A percentile compares a stretch with the other conserved stretches of the same genome.
phyloP scores from a whole-genome alignment of 495 filamentous ascomycete species.

The Lepidopterella palustris region DNA sequence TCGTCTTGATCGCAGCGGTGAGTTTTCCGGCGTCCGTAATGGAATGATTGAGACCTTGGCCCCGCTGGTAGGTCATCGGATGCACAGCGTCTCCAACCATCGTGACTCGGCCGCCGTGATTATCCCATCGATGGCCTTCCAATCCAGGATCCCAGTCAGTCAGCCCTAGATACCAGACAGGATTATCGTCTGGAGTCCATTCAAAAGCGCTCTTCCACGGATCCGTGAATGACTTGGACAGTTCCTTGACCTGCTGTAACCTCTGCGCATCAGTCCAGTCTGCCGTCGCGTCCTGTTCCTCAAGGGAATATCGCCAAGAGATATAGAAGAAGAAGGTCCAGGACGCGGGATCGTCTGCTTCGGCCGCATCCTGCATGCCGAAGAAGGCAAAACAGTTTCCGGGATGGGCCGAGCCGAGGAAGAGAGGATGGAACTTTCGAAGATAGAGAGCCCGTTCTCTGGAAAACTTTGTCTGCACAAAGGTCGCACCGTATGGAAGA shows the following conservation, averaged over 20 bases:
- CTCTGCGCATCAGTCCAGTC: slow-evolving; percentile 23
- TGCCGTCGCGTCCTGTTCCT: slow-evolving; percentile 23
- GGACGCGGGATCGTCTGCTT: slow-evolving; percentile 12
- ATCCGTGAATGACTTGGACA: slow-evolving; percentile 23
- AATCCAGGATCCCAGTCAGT: slow-evolving; percentile 27
- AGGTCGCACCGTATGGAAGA: slow-evolving; percentile 23
- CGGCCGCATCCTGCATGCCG: slow-evolving; percentile 27
- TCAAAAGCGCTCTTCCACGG: slow-evolving; percentile 27
- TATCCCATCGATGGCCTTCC: slow-evolving; percentile 38
- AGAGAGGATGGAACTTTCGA: slow-evolving; percentile 28
- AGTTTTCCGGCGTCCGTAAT: slow-evolving; percentile 41
- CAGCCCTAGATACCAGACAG: slow-evolving; percentile 22
- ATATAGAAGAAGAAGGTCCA: slow-evolving; percentile 32
- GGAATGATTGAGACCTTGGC: slow-evolving; percentile 46
- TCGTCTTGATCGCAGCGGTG: slow-evolving; percentile 24
- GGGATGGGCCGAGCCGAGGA: slow-evolving; percentile 31
- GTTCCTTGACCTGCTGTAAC: slow-evolving; percentile 19
- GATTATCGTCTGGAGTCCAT: slow-evolving; percentile 19
- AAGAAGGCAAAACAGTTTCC: slow-evolving; percentile 30
- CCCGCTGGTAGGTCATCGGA: slow-evolving; percentile 47
- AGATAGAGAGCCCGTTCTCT: slow-evolving; percentile 27
- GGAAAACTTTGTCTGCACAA: slow-evolving; percentile 20
- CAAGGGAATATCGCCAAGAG: slow-evolving; percentile 14
- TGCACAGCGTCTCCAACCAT: slow-evolving; percentile 49
- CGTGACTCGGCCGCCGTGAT: slow-evolving; percentile 39